phyloP scores from a whole-genome alignment of 495 filamentous ascomycete genomes.

The Articulospora tetracladia region DNA sequence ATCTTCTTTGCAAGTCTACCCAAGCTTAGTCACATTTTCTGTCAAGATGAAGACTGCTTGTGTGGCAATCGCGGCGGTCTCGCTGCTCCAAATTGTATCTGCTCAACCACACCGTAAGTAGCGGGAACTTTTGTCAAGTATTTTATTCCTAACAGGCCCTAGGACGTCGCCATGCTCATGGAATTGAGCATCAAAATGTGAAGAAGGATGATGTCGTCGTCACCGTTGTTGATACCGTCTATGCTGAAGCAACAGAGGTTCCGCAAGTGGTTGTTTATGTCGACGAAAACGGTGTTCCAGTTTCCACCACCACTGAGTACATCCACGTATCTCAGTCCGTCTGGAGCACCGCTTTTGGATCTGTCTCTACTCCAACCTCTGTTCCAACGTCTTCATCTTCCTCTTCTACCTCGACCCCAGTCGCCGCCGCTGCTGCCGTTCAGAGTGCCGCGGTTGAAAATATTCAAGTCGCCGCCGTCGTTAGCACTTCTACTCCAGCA shows the following conservation, averaged over 20 bases:
- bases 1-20: not conserved
- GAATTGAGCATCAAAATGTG: constrained; percentile 8
- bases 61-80: constrained; percentile 25
- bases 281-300: constrained; percentile 54
- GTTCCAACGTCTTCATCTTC: not conserved
- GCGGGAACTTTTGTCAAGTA: not conserved
- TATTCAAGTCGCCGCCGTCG: not conserved
- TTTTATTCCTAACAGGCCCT: constrained; percentile 9
- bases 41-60: constrained; percentile 37
- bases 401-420: constrained; percentile 1
- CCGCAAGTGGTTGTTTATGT: constrained; percentile 60
- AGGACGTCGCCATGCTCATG: constrained; percentile 22
- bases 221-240: constrained; percentile 34
- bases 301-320: constrained; percentile 31
- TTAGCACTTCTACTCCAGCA: not conserved
- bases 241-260: constrained; percentile 22
- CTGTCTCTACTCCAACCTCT: not conserved
- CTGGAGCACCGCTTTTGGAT: constrained; percentile 4
- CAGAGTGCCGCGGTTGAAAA: not conserved
- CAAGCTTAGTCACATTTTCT: not conserved
- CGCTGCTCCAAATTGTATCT: constrained; percentile 31
- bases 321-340: not conserved
- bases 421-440: not conserved
- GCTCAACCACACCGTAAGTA: constrained; percentile 37
- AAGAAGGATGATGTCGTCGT: constrained; percentile 29